phyloP scores from a whole-genome alignment of 768 basidiomycete genomes.

The Ramaria rubella region DNA sequence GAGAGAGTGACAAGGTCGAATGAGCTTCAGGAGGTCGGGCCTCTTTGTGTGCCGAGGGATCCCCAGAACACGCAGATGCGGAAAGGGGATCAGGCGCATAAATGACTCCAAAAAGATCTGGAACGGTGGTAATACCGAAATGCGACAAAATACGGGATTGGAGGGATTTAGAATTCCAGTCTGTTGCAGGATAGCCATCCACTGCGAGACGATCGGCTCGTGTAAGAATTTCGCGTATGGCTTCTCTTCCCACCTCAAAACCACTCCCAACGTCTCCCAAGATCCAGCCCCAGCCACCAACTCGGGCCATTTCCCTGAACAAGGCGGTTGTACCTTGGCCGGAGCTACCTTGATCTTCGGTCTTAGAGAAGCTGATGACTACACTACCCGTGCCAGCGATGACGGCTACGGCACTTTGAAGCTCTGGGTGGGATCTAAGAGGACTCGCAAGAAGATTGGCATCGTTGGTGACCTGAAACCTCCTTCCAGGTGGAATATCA shows the following conservation, averaged over 20 bases:
- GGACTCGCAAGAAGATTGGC: conserved; percentile 81
- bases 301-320: conserved; percentile 59
- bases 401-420: conserved; percentile 58
- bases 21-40: conserved; percentile 1
- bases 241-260: conserved; percentile 70
- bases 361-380: conserved; percentile 52
- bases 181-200: neutral
- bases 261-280: conserved; percentile 82
- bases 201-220: conserved; percentile 10
- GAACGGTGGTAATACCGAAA: conserved; percentile 50
- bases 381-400: conserved; percentile 82
- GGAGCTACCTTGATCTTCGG: conserved; percentile 14
- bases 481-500: conserved; percentile 43
- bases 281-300: conserved; percentile 82
- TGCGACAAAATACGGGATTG: conserved; percentile 37
- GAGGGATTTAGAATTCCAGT: conserved; percentile 3
- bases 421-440: conserved; percentile 52
- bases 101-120: conserved; percentile 59
- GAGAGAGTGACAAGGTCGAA: conserved; percentile 33
- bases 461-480: conserved; percentile 69
- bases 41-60: conserved; percentile 2
- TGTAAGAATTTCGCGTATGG: conserved; percentile 52
- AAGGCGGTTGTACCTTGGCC: conserved; percentile 5
- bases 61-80: conserved; percentile 10
- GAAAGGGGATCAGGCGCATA: conserved; percentile 54